phyloP scores from a whole-genome alignment of 1,139 yeast species.

The Candida labiduridarum region DNA sequence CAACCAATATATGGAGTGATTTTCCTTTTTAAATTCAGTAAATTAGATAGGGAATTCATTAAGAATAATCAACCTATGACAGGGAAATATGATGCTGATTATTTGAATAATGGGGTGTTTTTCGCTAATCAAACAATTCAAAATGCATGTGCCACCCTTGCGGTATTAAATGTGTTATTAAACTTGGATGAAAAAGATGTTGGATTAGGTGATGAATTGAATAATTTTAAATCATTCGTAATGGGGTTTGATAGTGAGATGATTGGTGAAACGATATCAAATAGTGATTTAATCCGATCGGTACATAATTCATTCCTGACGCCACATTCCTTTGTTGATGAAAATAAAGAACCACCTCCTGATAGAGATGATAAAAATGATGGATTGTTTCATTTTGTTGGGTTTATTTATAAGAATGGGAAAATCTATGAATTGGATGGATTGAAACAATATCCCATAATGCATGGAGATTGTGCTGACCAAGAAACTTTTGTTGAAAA shows the following conservation, averaged over 20 bases:
- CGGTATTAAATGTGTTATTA: slow-evolving; percentile 62
- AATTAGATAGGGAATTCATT: slow-evolving; percentile 35
- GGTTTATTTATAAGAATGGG: slow-evolving; percentile 52
- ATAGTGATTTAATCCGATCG: slow-evolving; percentile 58
- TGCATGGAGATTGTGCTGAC: slow-evolving; percentile 46
- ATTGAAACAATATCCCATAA: slow-evolving; percentile 58
- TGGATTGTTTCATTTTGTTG: slow-evolving; percentile 65
- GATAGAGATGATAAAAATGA: slow-evolving; percentile 46
- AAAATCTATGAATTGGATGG: slow-evolving; percentile 70
- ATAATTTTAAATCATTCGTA: slow-evolving; percentile 54
- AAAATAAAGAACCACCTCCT: slow-evolving; percentile 32
- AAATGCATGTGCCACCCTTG: slow-evolving; percentile 80
- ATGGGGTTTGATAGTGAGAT: slow-evolving; percentile 57
- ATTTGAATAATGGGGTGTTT: slow-evolving; percentile 44
- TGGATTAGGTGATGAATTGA: slow-evolving; percentile 53
- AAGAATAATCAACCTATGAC: slow-evolving; percentile 35
- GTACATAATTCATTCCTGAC: slow-evolving; percentile 62
- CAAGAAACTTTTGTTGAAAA: slow-evolving; percentile 46
- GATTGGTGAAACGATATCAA: slow-evolving; percentile 65
- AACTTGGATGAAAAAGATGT: slow-evolving; percentile 31
- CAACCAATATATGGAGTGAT: slow-evolving; percentile 61
- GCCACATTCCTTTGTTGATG: slow-evolving; percentile 55
- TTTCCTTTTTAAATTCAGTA: slow-evolving; percentile 64
- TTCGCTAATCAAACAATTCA: slow-evolving; percentile 70
- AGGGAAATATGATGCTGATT: slow-evolving; percentile 48